phyloP scores from a whole-genome alignment of 2,329 filamentous ascomycete genomes.

The Diaporthe destruens region DNA sequence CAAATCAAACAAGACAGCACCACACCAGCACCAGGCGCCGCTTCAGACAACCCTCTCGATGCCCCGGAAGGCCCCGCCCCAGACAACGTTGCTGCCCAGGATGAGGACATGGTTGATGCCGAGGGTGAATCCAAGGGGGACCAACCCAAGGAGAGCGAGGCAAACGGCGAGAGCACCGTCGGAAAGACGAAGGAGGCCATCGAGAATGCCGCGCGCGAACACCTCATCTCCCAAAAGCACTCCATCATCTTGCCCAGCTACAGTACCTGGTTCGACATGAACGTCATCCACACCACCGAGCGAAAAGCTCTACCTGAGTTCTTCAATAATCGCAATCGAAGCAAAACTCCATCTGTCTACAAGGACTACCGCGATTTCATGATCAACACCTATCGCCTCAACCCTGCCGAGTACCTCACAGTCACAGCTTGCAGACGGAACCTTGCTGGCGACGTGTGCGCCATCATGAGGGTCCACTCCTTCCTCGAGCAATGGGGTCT shows the following conservation, averaged over 20 bases:
- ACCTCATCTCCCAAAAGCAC: constrained; percentile 93
- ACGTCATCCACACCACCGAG: constrained; percentile 89
- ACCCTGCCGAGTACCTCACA: constrained; percentile 95
- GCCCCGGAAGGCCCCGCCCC: constrained; percentile 74
- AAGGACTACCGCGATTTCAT: constrained; percentile 99
- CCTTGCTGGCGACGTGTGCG: constrained; percentile 95
- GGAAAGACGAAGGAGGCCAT: constrained; percentile 82
- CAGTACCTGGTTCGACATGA: constrained; percentile 99
- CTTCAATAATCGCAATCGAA: constrained; percentile 97
- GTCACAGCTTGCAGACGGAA: constrained; percentile 97
- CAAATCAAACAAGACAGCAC: constrained; percentile 72
- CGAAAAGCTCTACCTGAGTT: constrained; percentile 96
- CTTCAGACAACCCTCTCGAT: constrained; percentile 75
- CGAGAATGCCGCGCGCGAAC: constrained; percentile 89
- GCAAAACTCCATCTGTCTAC: constrained; percentile 97
- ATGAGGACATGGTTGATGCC: constrained; percentile 83
- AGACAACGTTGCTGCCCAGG: constrained; percentile 73
- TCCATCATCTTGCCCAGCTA: constrained; percentile 97
- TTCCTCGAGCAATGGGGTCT: constrained; percentile 99
- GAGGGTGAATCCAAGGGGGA: constrained; percentile 58
- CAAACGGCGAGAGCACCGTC: constrained; percentile 58
- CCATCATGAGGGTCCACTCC: constrained; percentile 98
- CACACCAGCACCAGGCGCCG: constrained; percentile 66
- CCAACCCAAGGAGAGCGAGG: constrained; percentile 59
- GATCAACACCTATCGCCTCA: constrained; percentile 98